A percentile compares a stretch with the other conserved stretches of the same genome.
These are phyloP conservation scores for Pseudofabraea citricarpa DNA, from an alignment of 2,329 filamentous ascomycete genomes.

Conservation along the genomic window DNA sequence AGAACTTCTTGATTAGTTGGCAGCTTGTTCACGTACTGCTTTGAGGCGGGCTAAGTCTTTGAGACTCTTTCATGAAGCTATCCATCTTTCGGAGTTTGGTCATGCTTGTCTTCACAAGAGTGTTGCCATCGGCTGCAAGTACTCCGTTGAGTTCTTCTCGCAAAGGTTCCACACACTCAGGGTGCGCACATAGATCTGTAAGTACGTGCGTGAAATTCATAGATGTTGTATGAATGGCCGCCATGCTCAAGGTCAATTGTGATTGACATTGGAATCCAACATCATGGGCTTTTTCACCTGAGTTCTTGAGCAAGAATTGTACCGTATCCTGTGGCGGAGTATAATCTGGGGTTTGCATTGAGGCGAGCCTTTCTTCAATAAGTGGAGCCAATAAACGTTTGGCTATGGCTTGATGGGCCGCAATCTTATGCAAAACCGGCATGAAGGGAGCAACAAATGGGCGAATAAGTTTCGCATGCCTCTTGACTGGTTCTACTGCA, in stretches of 20 bases:
- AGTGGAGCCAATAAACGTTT: not conserved
- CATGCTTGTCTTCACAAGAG: not conserved
- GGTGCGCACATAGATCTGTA: constrained; percentile 15
- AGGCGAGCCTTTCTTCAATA: not conserved
- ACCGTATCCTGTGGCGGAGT: not conserved
- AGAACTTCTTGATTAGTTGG: not conserved
- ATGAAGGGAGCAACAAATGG: not conserved
- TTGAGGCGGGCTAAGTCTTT: constrained; percentile 15
- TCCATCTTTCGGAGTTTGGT: constrained; percentile 25
- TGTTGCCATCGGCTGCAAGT: constrained; percentile 10
- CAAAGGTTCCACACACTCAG: constrained; percentile 10
- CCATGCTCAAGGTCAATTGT: not conserved
- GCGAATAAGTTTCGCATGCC: not conserved
- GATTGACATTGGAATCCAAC: too few relatives aligned
- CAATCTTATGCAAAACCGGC: not conserved
- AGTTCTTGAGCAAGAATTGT: not conserved
- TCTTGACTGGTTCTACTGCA: not conserved
- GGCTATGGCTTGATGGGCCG: not conserved
- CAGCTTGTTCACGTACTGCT: not conserved
- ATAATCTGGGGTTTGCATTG: not conserved
- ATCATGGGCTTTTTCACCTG: not conserved
- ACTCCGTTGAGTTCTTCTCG: constrained; percentile 20
- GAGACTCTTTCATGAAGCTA: constrained; percentile 26
- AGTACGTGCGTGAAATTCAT: constrained; percentile 18
- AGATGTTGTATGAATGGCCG: constrained; percentile 14